Evolutionary conservation across 805 yeast species (phyloP), one percentile per base, ranked within the genome.

Genomic region (Lipomyces orientalis): DNA sequence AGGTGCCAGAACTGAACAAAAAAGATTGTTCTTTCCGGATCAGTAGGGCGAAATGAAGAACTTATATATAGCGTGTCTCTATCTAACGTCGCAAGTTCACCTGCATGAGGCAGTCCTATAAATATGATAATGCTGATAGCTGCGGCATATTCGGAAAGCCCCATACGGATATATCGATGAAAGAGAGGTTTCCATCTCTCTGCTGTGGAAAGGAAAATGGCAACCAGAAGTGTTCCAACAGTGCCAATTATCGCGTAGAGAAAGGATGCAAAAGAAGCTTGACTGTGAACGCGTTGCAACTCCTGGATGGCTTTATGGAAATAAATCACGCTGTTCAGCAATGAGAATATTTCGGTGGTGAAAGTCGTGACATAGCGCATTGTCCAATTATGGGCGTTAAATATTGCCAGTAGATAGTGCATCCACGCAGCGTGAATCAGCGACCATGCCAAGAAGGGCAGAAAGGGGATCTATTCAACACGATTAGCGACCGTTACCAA

Each of bases 351-450:
- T 52, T 52, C 55, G 2, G 55, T 52, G 6, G 34, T 4, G 55
- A 52, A 52, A 4, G 34, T 25, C 19, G 55, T 52, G 34, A 52
- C 55, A 8, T 25, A 52, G 29, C 19, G 7, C 55, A 52, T 52
- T n/a, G 55, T 52, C 55, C 55, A 52, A 31, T 52, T 31, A 16
- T 52, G 55, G 9, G 55, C 55, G 8, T 52, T 52, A 31, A 52
- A 25, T 25, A 52, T 31, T 7, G 55, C 31, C 14, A 52, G n/a
- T 12, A 52, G 34, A 52, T 14, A 25, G 14, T 52, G 55, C 31
- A 52, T 52, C 55, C 55, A 52, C 34, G 55, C 55, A 25, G 55
- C 31, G 22, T 52, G 55, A 52, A 52, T 52, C n/a, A 25, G 19
- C 16, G 55, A 25, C 55, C 55, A 52, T 12, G 34, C 16, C 55